A percentile compares a stretch with the other conserved stretches of the same genome.
Conservation (phyloP, 2,329 filamentous ascomycete species). For the Blastomyces percursus region DNA sequence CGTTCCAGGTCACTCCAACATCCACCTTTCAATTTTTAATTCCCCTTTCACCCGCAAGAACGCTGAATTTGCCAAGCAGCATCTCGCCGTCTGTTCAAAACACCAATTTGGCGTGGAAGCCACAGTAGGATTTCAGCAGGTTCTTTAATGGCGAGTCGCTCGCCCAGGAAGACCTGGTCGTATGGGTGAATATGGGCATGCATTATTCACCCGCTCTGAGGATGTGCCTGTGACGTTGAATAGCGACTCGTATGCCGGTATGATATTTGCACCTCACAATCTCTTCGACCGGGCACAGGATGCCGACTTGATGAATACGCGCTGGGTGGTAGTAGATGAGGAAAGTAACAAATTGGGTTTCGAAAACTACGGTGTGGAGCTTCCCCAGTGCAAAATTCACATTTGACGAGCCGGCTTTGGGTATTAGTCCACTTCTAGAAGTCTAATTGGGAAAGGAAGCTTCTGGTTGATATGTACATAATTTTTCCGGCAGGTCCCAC, state of each 20-base stretch:
- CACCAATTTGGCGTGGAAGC: slow-evolving; percentile 7
- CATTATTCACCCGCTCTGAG: slow-evolving; percentile 47
- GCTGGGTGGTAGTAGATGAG: slow-evolving; percentile 23
- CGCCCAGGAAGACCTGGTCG: slow-evolving; percentile 33
- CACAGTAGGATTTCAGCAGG: slow-evolving; percentile 32
- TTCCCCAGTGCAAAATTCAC: slow-evolving; percentile 21
- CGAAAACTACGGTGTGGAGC: slow-evolving; percentile 23
- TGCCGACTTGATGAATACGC: slow-evolving; percentile 27
- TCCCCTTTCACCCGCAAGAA: slow-evolving; percentile 38
- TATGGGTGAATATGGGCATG: slow-evolving; percentile 48
- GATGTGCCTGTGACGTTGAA: slow-evolving; percentile 45
- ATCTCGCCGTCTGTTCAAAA: slow-evolving; percentile 36
- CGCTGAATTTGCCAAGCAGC: slow-evolving; percentile 40
- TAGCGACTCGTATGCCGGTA: slow-evolving; percentile 8
- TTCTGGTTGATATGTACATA: too few relatives aligned
- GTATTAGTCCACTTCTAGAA: not conserved
- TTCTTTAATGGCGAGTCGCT: slow-evolving; percentile 37
- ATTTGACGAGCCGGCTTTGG: slow-evolving; percentile 11
- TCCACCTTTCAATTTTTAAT: slow-evolving; percentile 41
- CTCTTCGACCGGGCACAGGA: slow-evolving; percentile 21
- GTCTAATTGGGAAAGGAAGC: not conserved
- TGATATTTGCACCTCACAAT: slow-evolving; percentile 5
- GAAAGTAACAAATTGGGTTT: slow-evolving; percentile 18
- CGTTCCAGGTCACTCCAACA: slow-evolving; percentile 18
- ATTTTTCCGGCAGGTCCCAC: too few relatives aligned